Base-by-base conservation (phyloP, 768 basidiomycete genomes). In the Clitopilus hobsonii region DNA sequence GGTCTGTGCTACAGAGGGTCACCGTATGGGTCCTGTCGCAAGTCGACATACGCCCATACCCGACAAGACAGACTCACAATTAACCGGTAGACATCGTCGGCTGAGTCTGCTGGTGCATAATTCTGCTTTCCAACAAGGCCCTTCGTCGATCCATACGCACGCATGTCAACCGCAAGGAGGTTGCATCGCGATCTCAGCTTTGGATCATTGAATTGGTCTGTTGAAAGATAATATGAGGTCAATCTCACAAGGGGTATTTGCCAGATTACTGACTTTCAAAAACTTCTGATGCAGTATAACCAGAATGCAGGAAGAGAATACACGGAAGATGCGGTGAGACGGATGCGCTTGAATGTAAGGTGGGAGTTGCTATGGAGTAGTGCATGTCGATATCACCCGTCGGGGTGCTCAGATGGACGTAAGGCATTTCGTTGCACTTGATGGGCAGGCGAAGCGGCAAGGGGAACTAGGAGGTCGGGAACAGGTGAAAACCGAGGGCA, bases 301-400 rank as follows among this genome's bases (percentile, higher is more conserved):
- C 64, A 5, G 73, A 65, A 56, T 77, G 75, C n/a, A 75, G 57
- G 54, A 74, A 71, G 22, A 77, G 51, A 18, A 75, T 62, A 18
- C 67, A 71, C 6, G 74, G 75, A 23, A 75, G 47, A 24, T 58
- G 64, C n/a, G 67, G 60, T 51, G 65, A 64, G 24, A 77, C 71
- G 8, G 61, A 48, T 22, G 62, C 58, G 16, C 69, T 68, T 13
- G 58, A 60, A 11, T 62, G 52, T 16, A 55, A 63, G 10, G 62
- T 67, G 10, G 75, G 74, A 3, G 74, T 77, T 1, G 72, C 65
- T 26, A 77, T 74, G 16, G 60, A 59, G 53, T 75, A 77, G 57
- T 64, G 63, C 30, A 69, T 64, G 32, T 66, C 67, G 56, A 64
- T 61, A 2, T 62, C 57, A 2, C 71, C 71, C 32, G 61, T 61